These are phyloP conservation scores for Calamus simplicifolius DNA, from an alignment of 176 grass and related monocot species.

Conservation along the genomic window DNA sequence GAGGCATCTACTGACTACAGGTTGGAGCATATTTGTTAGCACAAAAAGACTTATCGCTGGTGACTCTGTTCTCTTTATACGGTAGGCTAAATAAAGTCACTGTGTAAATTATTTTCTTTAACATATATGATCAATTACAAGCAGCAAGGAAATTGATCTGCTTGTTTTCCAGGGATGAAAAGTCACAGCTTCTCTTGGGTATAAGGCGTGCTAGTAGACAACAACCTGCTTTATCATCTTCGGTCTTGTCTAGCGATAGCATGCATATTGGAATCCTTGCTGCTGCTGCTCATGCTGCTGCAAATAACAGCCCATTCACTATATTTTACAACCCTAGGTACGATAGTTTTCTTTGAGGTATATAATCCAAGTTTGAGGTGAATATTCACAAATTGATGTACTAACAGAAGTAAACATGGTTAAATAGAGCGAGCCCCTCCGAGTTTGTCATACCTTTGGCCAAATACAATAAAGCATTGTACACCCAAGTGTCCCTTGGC, in stretches of 20 bases:
- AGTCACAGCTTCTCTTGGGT: slow-evolving; percentile 96
- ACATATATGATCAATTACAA: background rate
- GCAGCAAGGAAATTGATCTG: slow-evolving; percentile 6
- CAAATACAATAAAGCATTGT: slow-evolving; percentile 93
- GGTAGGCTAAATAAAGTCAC: slow-evolving; percentile 26
- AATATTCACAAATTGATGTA: background rate
- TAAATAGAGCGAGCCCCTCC: slow-evolving; percentile 74
- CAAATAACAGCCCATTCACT: slow-evolving; percentile 90
- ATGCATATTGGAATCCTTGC: slow-evolving; percentile 98
- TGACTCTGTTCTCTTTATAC: slow-evolving; percentile 94
- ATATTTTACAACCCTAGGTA: slow-evolving; percentile 99
- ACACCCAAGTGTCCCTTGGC: slow-evolving; percentile 93
- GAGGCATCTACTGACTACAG: slow-evolving; percentile 90
- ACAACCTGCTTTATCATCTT: slow-evolving; percentile 88
- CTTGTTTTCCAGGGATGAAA: slow-evolving; percentile 70
- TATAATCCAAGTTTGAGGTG: no score
- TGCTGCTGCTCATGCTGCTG: slow-evolving; percentile 88
- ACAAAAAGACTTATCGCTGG: slow-evolving; percentile 85
- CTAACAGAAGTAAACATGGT: slow-evolving; percentile 12
- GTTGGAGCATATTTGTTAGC: slow-evolving; percentile 95
- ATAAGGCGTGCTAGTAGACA: slow-evolving; percentile 65
- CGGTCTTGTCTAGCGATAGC: slow-evolving; percentile 93
- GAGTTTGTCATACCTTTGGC: slow-evolving; percentile 97
- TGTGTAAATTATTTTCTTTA: background rate
- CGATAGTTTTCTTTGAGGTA: background rate